Percentiles rank a stretch among this genome's conserved stretches.
These are phyloP conservation scores for Ettlia oleoabundans DNA, from an alignment of 139 green algal genomes.

Conservation along the genomic window DNA sequence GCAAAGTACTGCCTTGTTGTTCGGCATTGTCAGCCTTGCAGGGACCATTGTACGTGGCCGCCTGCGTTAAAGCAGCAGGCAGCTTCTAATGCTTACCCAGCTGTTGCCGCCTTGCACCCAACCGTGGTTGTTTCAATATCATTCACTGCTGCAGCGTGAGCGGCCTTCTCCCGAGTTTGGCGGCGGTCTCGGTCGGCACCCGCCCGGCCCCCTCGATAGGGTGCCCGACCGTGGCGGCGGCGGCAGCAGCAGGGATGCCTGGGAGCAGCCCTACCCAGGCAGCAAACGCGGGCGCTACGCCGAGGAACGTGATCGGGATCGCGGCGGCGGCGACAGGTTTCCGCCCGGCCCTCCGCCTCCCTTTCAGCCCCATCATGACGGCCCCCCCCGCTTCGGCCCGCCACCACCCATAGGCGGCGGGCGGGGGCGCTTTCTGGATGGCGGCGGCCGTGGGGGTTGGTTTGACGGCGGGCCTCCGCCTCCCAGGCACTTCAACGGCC, in stretches of 20 bases:
- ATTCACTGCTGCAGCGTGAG: neutral
- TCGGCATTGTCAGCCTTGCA: too few relatives aligned
- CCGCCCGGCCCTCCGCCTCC: neutral
- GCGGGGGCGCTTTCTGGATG: neutral
- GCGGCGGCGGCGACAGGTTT: too few relatives aligned
- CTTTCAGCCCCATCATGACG: neutral
- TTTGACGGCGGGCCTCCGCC: neutral
- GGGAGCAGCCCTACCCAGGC: constrained; percentile 2
- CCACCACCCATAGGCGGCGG: too few relatives aligned
- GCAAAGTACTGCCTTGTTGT: neutral
- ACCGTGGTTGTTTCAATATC: neutral
- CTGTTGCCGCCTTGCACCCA: too few relatives aligned
- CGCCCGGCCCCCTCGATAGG: neutral
- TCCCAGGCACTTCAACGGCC: neutral
- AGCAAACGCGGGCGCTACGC: constrained; percentile 24
- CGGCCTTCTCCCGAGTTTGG: neutral
- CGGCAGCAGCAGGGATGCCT: constrained; percentile 1
- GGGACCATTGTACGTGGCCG: too few relatives aligned
- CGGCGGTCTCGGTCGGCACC: neutral
- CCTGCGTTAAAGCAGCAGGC: too few relatives aligned
- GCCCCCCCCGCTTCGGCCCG: neutral
- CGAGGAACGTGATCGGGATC: neutral
- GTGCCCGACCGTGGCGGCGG: neutral
- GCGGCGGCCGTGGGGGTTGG: neutral
- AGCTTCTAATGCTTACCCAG: neutral